A percentile compares a stretch with the other conserved stretches of the same genome.
phyloP scores from a whole-genome alignment of 2,329 filamentous ascomycete genomes.

The Parastagonospora nodorum region DNA sequence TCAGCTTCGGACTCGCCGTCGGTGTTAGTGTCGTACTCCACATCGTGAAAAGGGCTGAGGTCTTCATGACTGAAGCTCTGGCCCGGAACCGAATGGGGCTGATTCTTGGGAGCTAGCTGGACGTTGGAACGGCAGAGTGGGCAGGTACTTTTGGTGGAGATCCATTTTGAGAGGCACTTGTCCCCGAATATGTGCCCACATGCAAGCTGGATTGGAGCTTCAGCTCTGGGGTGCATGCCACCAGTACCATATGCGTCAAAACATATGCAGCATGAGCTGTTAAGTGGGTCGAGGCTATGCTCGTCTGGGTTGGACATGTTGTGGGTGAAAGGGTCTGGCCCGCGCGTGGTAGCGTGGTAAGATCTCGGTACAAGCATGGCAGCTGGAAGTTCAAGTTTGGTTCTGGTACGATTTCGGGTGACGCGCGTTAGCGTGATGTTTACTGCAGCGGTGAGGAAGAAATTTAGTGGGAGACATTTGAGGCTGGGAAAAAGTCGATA shows the following conservation, averaged over 20 bases:
- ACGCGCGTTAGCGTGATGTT: background rate
- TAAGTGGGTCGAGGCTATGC: constrained; percentile 1
- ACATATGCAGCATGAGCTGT: constrained; percentile 17
- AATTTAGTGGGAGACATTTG: background rate
- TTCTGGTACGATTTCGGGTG: background rate
- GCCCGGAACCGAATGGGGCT: background rate
- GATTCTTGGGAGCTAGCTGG: background rate
- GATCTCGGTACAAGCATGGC: background rate
- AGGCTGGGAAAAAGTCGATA: background rate
- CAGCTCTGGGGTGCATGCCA: constrained; percentile 3
- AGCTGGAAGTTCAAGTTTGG: background rate
- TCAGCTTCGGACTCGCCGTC: background rate
- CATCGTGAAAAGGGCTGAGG: background rate
- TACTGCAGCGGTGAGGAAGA: background rate
- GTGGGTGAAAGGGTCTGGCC: background rate
- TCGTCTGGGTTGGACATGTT: background rate
- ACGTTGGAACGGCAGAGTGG: constrained; percentile 14
- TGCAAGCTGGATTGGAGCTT: constrained; percentile 13
- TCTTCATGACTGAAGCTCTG: background rate
- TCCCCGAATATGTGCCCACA: constrained; percentile 23
- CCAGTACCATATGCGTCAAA: constrained; percentile 11
- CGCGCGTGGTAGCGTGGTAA: background rate
- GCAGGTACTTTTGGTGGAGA: constrained; percentile 11
- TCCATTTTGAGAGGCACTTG: constrained; percentile 17
- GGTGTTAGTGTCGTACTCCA: background rate